These are phyloP conservation scores for Fusarium nodosum DNA, from an alignment of 2,329 filamentous ascomycete species.

Conservation along the genomic window DNA sequence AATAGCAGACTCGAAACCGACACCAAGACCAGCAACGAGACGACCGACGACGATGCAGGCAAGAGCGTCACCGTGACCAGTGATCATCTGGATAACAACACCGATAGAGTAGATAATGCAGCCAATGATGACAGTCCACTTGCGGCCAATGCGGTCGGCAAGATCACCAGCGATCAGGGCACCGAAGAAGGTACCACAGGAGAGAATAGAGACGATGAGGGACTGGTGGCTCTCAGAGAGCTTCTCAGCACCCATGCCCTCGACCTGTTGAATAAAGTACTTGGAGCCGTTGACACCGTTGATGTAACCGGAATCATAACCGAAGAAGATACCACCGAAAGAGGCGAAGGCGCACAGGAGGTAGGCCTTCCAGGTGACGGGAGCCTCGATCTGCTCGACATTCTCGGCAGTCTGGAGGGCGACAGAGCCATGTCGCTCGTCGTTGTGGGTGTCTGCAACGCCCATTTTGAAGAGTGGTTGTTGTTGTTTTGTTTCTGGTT, in stretches of 20 bases:
- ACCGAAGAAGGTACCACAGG: conserved; percentile 82
- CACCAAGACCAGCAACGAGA: conserved; percentile 43
- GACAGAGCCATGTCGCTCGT: conserved; percentile 48
- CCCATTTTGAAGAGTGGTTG: conserved; percentile 40
- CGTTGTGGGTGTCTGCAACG: conserved; percentile 42
- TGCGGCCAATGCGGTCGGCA: conserved; percentile 80
- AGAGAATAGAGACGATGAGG: conserved; percentile 81
- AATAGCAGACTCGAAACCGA: conserved; percentile 45
- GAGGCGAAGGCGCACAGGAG: conserved; percentile 78
- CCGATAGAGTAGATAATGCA: conserved; percentile 79
- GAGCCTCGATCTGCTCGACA: conserved; percentile 73
- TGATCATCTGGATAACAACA: conserved; percentile 60
- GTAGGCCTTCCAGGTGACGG: conserved; percentile 77
- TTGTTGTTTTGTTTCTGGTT: neutral
- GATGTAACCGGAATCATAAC: conserved; percentile 84
- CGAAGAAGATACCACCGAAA: conserved; percentile 82
- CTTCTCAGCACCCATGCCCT: conserved; percentile 54
- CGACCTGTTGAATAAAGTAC: conserved; percentile 67
- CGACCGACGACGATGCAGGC: conserved; percentile 43
- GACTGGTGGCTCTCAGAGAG: conserved; percentile 62
- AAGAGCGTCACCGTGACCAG: conserved; percentile 40
- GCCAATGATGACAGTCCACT: conserved; percentile 77
- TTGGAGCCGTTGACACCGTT: conserved; percentile 70
- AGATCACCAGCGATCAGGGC: conserved; percentile 83
- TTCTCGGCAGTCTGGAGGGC: conserved; percentile 62